Evolutionary conservation across 345 rosid genomes (phyloP), one percentile per base, ranked within the genome.

Genomic region (Eucalyptus urophylla): DNA sequence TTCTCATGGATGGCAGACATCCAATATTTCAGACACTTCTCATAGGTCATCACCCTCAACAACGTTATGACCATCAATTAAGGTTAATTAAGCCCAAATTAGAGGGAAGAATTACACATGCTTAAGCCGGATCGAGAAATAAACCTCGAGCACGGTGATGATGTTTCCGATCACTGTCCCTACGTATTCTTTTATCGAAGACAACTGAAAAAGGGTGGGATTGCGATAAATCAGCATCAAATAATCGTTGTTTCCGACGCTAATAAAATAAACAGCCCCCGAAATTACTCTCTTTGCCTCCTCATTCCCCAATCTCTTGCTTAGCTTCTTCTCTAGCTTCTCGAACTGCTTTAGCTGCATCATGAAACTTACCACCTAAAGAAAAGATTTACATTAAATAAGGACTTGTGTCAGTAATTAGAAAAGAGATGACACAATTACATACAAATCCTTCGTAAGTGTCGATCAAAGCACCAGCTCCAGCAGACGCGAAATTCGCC

Each of bases 401-500:
- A 67, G 80, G 13, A 33, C 80, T 69, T 5, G 81, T 72, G 44
- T 33, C 25, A 8, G 44, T 9, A 72, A 72, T 17, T 17, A 19
- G 8, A 10, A 33, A 43, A 72, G 44, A 33, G 81, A 37, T 19
- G 45, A 72, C 81, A 19, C 1, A 33, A 56, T 25, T 80, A 86
- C 93, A 19, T 88, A 92, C 95, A 83, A 87, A 83, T 86, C 95
- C 96, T 33, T 43, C 92, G 86, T 86, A 33, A 7, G 94, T 93
- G 90, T 88, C 90, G 43, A 72, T 89, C 31, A 95, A 91, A 88
- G 92, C 92, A 31, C 96, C 95, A 72, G 94, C 97, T 58, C 94
- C 95, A 3, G 86, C 94, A 2, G 96, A 93, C 29, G 94, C 96
- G 49, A 92, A 93, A 86, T 90, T 94, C 8, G 90, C 90, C 31